phyloP scores from a whole-genome alignment of 2,329 filamentous ascomycete genomes.

The Diaporthe citriasiana region DNA sequence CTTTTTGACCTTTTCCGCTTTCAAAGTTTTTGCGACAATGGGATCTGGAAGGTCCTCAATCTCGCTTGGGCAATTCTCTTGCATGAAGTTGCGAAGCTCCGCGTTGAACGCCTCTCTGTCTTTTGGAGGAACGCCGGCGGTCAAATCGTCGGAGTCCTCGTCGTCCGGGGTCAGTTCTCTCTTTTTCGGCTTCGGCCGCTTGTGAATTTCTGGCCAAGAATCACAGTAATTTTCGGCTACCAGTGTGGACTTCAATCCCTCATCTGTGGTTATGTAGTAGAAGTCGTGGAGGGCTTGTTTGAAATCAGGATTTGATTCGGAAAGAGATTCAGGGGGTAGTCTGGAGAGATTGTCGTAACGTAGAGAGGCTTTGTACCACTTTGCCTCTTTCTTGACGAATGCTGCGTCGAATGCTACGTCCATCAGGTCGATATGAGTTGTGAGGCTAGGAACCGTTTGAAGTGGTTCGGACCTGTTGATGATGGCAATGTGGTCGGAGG shows the following conservation, averaged over 20 bases:
- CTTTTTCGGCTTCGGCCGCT: background rate
- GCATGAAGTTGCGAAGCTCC: background rate
- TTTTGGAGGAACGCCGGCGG: constrained; percentile 26
- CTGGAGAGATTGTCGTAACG: constrained; percentile 21
- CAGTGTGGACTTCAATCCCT: background rate
- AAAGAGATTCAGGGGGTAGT: constrained; percentile 7
- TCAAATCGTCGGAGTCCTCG: background rate
- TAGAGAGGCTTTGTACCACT: constrained; percentile 23
- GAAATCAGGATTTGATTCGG: background rate
- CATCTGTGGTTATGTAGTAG: constrained; percentile 5
- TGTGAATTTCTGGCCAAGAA: background rate
- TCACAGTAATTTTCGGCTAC: background rate
- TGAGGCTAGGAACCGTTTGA: background rate
- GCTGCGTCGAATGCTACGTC: constrained; percentile 1
- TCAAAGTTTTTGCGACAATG: constrained; percentile 7
- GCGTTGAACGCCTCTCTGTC: constrained; percentile 25
- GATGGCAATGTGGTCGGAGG: background rate
- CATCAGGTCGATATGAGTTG: background rate
- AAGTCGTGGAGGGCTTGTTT: background rate
- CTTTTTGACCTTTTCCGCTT: constrained; percentile 15
- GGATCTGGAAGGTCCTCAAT: constrained; percentile 6
- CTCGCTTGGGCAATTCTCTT: background rate
- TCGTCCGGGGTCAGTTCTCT: background rate
- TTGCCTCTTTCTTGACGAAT: constrained; percentile 31
- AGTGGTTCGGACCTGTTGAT: constrained; percentile 1